A percentile compares a stretch with the other conserved stretches of the same genome.
Evolutionary conservation across 2,329 filamentous ascomycete genomes (phyloP).

Genomic region (Rutstroemia sp.): DNA sequence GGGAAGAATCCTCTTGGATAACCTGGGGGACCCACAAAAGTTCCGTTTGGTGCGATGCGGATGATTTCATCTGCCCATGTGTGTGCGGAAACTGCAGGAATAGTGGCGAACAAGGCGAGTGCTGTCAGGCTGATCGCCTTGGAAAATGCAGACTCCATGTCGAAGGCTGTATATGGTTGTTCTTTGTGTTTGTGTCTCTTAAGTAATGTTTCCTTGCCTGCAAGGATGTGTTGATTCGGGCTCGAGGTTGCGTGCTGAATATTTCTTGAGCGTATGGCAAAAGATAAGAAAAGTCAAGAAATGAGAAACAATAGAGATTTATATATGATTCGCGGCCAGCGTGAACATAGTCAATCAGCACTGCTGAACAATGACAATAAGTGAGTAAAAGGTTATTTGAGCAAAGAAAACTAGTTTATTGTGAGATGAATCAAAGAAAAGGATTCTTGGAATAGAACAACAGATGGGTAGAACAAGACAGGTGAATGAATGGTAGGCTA

Average conservation of each 20-base stretch:
- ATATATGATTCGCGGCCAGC: slow-evolving; percentile 15
- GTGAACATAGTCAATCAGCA: slow-evolving; percentile 15
- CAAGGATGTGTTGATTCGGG: slow-evolving; percentile 9
- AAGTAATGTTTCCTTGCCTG: slow-evolving; percentile 13
- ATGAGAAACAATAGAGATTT: slow-evolving; percentile 6
- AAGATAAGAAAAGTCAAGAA: not conserved
- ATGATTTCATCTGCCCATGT: slow-evolving; percentile 75
- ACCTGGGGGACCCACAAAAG: slow-evolving; percentile 62
- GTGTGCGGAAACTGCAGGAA: slow-evolving; percentile 12
- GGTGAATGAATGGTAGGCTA: not conserved
- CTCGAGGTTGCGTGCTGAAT: slow-evolving; percentile 1
- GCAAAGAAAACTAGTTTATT: not conserved
- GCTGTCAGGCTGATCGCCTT: slow-evolving; percentile 8
- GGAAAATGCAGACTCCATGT: slow-evolving; percentile 5
- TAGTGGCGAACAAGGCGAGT: slow-evolving; percentile 13
- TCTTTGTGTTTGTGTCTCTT: not conserved
- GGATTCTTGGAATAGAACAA: slow-evolving; percentile 1
- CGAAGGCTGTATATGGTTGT: not conserved
- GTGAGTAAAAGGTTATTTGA: slow-evolving; percentile 12
- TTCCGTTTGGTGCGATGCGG: slow-evolving; percentile 65
- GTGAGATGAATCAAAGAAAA: not conserved
- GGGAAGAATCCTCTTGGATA: slow-evolving; percentile 66
- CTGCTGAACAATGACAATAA: slow-evolving; percentile 14
- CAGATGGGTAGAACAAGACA: not conserved
- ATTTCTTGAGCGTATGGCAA: not conserved